Percentiles rank a stretch among this genome's conserved stretches.
These are phyloP conservation scores for Agaricus sinodeliciosus DNA, from an alignment of 768 basidiomycete genomes.

Conservation along the genomic window DNA sequence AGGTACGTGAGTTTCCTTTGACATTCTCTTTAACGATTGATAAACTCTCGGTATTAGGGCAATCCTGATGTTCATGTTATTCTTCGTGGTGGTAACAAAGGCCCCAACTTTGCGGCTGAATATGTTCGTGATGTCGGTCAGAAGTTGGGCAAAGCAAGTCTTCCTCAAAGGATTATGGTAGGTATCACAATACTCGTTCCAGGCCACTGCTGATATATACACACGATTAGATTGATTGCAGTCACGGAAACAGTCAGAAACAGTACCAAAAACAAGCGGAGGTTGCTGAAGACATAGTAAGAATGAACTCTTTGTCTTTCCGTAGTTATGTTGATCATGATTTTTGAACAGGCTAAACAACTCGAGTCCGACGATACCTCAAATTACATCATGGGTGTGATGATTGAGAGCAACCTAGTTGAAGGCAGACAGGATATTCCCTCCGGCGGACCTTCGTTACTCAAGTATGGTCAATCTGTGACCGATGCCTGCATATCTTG, in stretches of 20 bases:
- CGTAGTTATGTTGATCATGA: constrained; percentile 10
- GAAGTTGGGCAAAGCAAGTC: constrained; percentile 73
- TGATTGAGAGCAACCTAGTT: constrained; percentile 90
- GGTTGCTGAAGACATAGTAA: constrained; percentile 86
- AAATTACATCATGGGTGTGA: constrained; percentile 79
- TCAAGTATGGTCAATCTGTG: constrained; percentile 82
- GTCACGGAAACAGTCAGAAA: constrained; percentile 93
- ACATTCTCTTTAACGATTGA: not conserved
- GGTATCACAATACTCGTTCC: constrained; percentile 9
- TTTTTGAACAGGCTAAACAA: constrained; percentile 54
- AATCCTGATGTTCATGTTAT: constrained; percentile 94
- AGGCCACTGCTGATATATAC: not conserved
- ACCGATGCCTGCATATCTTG: constrained; percentile 90
- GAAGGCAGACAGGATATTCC: constrained; percentile 88
- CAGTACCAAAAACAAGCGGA: constrained; percentile 84
- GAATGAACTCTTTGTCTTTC: constrained; percentile 19
- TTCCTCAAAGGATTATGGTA: constrained; percentile 85
- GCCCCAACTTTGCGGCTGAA: constrained; percentile 84
- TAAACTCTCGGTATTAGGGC: constrained; percentile 38
- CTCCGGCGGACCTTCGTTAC: constrained; percentile 55
- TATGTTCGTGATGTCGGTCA: constrained; percentile 70
- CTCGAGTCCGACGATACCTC: constrained; percentile 67
- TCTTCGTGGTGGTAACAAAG: constrained; percentile 81
- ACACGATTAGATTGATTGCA: constrained; percentile 77
- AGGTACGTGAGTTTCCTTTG: constrained; percentile 35